Evolutionary conservation across 2,329 filamentous ascomycete species (phyloP).

Genomic region (Allantophomopsis lycopodina): DNA sequence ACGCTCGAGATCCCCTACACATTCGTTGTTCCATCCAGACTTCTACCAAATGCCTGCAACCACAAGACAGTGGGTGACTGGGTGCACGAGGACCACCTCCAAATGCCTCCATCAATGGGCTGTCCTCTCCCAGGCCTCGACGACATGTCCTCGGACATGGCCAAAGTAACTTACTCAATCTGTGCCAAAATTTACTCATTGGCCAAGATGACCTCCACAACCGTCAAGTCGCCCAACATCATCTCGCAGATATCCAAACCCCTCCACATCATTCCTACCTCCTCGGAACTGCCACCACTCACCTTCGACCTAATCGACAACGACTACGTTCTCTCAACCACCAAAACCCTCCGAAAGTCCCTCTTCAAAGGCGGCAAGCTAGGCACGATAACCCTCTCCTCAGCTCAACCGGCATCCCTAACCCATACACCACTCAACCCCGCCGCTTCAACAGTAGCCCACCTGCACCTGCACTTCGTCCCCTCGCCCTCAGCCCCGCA

Average conservation of each 20-base stretch:
- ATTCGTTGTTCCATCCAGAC: slow-evolving; percentile 17
- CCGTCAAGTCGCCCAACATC: slow-evolving; percentile 1
- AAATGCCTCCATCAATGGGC: slow-evolving; percentile 17
- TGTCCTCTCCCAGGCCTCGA: slow-evolving; percentile 5
- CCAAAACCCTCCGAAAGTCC: slow-evolving; percentile 16
- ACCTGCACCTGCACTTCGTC: slow-evolving; percentile 16
- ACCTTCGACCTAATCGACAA: slow-evolving; percentile 8
- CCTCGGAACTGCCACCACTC: slow-evolving; percentile 15
- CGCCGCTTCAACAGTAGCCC: slow-evolving; percentile 11
- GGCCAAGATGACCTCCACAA: slow-evolving; percentile 3
- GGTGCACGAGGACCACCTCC: slow-evolving; percentile 16
- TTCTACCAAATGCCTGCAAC: slow-evolving; percentile 15
- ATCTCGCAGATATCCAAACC: slow-evolving; percentile 11
- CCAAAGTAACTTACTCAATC: slow-evolving; percentile 14
- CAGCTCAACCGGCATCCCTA: slow-evolving; percentile 15
- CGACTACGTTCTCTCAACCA: slow-evolving; percentile 12
- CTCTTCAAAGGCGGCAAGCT: slow-evolving; percentile 19
- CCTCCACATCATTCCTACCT: slow-evolving; percentile 14
- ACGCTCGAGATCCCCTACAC: slow-evolving; percentile 17
- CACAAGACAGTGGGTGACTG: slow-evolving; percentile 11
- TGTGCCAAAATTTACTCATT: slow-evolving; percentile 11
- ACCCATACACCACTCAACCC: slow-evolving; percentile 13
- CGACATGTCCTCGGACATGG: slow-evolving; percentile 17
- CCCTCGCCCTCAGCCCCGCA: slow-evolving; percentile 8
- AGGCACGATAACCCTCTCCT: slow-evolving; percentile 16